Conservation (phyloP, 1,284 basidiomycete species). For the Cerrena zonata region DNA sequence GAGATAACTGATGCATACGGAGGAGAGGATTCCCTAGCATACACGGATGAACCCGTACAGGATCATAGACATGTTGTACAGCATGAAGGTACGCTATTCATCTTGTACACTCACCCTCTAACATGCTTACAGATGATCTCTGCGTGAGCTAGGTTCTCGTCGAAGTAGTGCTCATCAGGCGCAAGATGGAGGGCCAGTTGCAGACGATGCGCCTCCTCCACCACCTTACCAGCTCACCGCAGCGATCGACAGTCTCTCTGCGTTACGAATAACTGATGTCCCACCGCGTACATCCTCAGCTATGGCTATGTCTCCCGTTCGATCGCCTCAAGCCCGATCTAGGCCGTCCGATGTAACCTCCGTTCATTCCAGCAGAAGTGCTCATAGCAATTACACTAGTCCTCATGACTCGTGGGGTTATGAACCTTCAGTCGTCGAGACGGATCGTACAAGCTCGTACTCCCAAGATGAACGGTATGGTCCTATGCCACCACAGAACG, state of each 20-base stretch:
- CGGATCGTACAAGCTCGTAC: slow-evolving; percentile 29
- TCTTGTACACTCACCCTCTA: background rate
- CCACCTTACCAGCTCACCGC: slow-evolving; percentile 1
- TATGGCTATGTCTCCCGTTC: slow-evolving; percentile 11
- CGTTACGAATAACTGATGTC: slow-evolving; percentile 2
- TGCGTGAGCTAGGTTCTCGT: background rate
- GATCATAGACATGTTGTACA: background rate
- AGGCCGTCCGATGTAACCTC: slow-evolving; percentile 21
- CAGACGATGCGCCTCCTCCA: slow-evolving; percentile 8
- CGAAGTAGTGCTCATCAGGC: slow-evolving; percentile 18
- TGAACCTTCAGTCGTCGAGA: slow-evolving; percentile 17
- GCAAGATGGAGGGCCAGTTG: slow-evolving; percentile 8
- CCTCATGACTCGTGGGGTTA: slow-evolving; percentile 19
- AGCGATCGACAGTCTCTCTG: background rate
- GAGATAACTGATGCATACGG: background rate
- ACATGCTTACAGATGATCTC: background rate
- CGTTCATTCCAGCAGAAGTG: slow-evolving; percentile 25
- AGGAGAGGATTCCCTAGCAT: background rate
- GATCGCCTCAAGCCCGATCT: background rate
- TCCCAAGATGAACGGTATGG: slow-evolving; percentile 29
- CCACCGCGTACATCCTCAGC: slow-evolving; percentile 10
- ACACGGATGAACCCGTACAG: background rate
- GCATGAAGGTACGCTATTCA: background rate
- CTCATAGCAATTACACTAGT: slow-evolving; percentile 21
- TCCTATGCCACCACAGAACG: background rate